Evolutionary conservation across 768 basidiomycete species (phyloP).

Genomic region (Epithele typhae): DNA sequence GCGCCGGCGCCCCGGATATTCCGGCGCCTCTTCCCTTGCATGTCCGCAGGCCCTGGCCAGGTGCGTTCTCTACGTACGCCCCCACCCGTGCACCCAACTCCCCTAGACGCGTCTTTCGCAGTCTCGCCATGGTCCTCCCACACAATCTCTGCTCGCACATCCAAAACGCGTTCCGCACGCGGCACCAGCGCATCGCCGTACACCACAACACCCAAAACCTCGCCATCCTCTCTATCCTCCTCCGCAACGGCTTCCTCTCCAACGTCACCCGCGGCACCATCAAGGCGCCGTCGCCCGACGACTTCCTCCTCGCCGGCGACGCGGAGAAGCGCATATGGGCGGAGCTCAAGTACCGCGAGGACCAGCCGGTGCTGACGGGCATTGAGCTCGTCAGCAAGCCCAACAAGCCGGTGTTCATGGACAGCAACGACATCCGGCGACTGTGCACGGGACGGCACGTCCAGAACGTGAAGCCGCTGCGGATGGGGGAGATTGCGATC

Average conservation of each 20-base stretch:
- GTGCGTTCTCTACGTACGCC: too few relatives aligned
- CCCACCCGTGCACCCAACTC: too few relatives aligned
- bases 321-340: conserved; percentile 87
- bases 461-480: conserved; percentile 76
- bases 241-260: conserved; percentile 85
- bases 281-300: conserved; percentile 54
- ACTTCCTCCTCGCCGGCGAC: conserved; percentile 55
- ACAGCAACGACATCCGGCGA: conserved; percentile 62
- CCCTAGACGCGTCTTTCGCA: too few relatives aligned
- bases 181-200: conserved; percentile 73
- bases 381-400: conserved; percentile 87
- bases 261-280: conserved; percentile 78
- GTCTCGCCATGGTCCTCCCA: conserved; percentile 53
- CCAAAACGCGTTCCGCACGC: conserved; percentile 88
- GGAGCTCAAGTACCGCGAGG: conserved; percentile 89
- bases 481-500: conserved; percentile 90
- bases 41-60: too few relatives aligned
- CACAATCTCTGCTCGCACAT: conserved; percentile 87
- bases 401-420: conserved; percentile 76
- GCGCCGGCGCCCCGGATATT: too few relatives aligned
- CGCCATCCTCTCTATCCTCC: conserved; percentile 87
- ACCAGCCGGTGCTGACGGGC: conserved; percentile 72
- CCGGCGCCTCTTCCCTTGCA: too few relatives aligned
- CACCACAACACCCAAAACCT: conserved; percentile 87
- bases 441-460: conserved; percentile 82